A percentile compares a stretch with the other conserved stretches of the same genome.
phyloP scores from a whole-genome alignment of 2,329 filamentous ascomycete genomes.

The Verticillium klebahnii region DNA sequence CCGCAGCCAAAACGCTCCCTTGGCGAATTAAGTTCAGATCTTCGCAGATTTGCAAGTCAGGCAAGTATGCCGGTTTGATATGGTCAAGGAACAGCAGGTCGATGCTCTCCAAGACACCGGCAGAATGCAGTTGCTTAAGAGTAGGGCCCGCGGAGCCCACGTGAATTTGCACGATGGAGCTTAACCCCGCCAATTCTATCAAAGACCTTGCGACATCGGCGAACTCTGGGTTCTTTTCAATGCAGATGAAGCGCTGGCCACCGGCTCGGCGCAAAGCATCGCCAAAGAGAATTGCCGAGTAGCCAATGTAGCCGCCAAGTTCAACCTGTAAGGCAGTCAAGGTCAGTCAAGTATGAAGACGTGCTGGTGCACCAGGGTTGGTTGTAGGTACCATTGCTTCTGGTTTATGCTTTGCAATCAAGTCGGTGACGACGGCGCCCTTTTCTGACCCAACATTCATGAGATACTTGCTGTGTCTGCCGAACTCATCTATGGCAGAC shows the following conservation, averaged over 20 bases:
- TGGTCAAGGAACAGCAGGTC: slow-evolving; percentile 79
- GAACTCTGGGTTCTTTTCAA: slow-evolving; percentile 72
- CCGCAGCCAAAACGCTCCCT: slow-evolving; percentile 61
- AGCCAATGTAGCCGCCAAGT: slow-evolving; percentile 76
- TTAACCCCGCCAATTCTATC: slow-evolving; percentile 70
- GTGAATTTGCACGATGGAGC: slow-evolving; percentile 63
- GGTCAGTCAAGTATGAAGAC: neutral
- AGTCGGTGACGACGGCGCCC: slow-evolving; percentile 62
- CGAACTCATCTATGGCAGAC: slow-evolving; percentile 64
- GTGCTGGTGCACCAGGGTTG: neutral
- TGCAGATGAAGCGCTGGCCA: slow-evolving; percentile 62
- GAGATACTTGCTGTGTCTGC: slow-evolving; percentile 59
- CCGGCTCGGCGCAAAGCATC: slow-evolving; percentile 59
- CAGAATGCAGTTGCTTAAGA: slow-evolving; percentile 52
- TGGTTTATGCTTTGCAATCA: slow-evolving; percentile 65
- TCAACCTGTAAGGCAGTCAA: slow-evolving; percentile 47
- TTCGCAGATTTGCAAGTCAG: slow-evolving; percentile 74
- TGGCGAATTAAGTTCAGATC: slow-evolving; percentile 58
- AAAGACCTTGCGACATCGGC: slow-evolving; percentile 64
- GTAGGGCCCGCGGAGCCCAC: slow-evolving; percentile 66
- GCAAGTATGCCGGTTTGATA: slow-evolving; percentile 70
- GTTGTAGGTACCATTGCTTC: slow-evolving; percentile 50
- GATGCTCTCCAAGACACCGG: slow-evolving; percentile 51
- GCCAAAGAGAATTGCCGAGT: slow-evolving; percentile 74
- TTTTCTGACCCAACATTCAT: slow-evolving; percentile 80